Percentiles rank a stretch among this genome's conserved stretches.
phyloP scores from a whole-genome alignment of 139 green algal genomes.

The Coelastrella sp. region DNA sequence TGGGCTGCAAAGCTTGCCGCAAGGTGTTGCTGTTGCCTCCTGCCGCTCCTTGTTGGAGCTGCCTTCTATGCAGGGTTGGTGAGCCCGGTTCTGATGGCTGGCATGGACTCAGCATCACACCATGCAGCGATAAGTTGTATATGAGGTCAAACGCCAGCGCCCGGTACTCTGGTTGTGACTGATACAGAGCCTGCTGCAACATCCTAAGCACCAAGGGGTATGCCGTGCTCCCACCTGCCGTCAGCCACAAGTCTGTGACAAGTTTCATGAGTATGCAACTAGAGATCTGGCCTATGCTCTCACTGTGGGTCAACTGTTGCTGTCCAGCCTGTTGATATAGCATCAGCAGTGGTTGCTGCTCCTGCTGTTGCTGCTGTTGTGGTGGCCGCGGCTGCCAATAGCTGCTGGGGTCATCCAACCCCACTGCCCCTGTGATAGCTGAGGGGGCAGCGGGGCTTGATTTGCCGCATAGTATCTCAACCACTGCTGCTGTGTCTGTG shows the following conservation, averaged over 20 bases:
- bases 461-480: conserved; percentile 63
- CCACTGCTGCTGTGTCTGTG: conserved; percentile 59
- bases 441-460: conserved; percentile 12
- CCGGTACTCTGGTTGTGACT: conserved; percentile 42
- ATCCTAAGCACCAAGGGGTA: conserved; percentile 76
- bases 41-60: no score
- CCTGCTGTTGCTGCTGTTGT: background rate
- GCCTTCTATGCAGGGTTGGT: no score
- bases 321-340: background rate
- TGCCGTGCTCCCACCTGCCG: conserved; percentile 52
- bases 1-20: no score
- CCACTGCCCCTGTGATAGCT: conserved; percentile 35
- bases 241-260: conserved; percentile 77
- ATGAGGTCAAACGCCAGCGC: conserved; percentile 78
- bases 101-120: conserved; percentile 49
- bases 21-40: conserved; percentile 12
- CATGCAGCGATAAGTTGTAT: conserved; percentile 78
- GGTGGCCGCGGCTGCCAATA: conserved; percentile 34
- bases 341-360: conserved; percentile 21
- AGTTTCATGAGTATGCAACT: conserved; percentile 78
- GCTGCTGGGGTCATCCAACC: conserved; percentile 10
- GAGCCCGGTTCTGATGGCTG: background rate
- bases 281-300: conserved; percentile 60
- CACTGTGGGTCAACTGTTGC: conserved; percentile 22
- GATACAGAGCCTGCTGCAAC: conserved; percentile 70